Conservation (phyloP, 2,329 filamentous ascomycete genomes). For the Immersiporthe knoxdaviesiana region DNA sequence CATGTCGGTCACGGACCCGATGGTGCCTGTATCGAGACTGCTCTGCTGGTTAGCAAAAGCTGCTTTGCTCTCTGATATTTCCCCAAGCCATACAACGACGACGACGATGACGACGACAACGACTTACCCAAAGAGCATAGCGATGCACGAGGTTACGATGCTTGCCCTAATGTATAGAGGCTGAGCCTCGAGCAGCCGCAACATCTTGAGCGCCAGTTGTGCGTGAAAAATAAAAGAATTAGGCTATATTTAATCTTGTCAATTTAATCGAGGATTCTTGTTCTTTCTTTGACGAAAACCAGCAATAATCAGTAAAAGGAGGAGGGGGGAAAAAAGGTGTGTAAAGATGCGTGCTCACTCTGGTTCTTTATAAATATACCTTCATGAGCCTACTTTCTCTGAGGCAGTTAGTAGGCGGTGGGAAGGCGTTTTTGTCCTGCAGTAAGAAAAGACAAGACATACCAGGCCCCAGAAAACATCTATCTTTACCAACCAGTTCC, state of each 20-base stretch:
- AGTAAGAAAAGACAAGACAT: not conserved
- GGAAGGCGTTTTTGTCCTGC: not conserved
- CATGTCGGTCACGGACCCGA: conserved; percentile 65
- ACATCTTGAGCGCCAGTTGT: not conserved
- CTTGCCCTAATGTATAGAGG: conserved; percentile 32
- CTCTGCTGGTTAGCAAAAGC: not conserved
- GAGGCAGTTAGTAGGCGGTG: not conserved
- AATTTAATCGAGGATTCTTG: not conserved
- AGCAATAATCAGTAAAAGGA: too few species aligned
- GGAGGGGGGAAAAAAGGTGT: not conserved
- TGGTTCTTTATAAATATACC: conserved; percentile 9
- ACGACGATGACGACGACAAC: too few species aligned
- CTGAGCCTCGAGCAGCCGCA: conserved; percentile 17
- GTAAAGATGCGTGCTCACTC: not conserved
- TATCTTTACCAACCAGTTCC: not conserved
- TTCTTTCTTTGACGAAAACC: not conserved
- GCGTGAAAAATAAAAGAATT: not conserved
- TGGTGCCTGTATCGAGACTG: conserved; percentile 51
- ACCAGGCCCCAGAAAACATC: not conserved
- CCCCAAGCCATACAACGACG: not conserved
- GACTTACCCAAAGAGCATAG: conserved; percentile 32
- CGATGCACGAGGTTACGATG: conserved; percentile 31
- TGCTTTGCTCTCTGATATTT: too few species aligned
- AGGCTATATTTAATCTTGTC: too few species aligned
- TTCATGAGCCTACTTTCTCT: not conserved